Conservation (phyloP, 2,329 filamentous ascomycete species). For the Apiospora kogelbergensis region DNA sequence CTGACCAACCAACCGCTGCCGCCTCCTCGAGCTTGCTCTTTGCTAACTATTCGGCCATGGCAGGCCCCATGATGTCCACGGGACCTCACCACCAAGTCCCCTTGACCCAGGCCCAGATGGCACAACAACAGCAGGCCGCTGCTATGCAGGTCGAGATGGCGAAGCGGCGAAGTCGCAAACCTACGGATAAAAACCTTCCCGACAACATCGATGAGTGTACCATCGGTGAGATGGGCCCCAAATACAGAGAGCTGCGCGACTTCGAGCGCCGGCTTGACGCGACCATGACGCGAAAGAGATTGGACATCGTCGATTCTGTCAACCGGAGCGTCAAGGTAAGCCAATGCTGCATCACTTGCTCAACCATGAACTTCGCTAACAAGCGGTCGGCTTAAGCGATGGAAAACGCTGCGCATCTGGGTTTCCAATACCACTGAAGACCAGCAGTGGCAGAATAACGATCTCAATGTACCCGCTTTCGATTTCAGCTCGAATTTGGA, state of each 20-base stretch:
- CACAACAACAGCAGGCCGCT: slow-evolving; percentile 50
- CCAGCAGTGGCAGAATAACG: slow-evolving; percentile 83
- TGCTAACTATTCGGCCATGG: slow-evolving; percentile 11
- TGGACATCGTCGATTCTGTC: slow-evolving; percentile 84
- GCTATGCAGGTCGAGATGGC: slow-evolving; percentile 61
- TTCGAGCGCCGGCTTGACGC: slow-evolving; percentile 87
- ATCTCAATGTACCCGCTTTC: slow-evolving; percentile 70
- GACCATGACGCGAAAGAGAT: slow-evolving; percentile 87
- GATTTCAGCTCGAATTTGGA: slow-evolving; percentile 78
- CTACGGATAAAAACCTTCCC: slow-evolving; percentile 92
- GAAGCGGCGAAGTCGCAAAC: slow-evolving; percentile 81
- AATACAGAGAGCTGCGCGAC: slow-evolving; percentile 83
- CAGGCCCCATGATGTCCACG: slow-evolving; percentile 58
- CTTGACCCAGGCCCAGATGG: slow-evolving; percentile 54
- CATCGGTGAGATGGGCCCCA: slow-evolving; percentile 76
- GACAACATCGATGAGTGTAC: slow-evolving; percentile 83
- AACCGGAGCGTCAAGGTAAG: slow-evolving; percentile 70
- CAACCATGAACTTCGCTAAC: background rate
- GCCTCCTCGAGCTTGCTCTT: background rate
- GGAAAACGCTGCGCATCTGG: slow-evolving; percentile 87
- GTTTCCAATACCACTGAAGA: slow-evolving; percentile 93
- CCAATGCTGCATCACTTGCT: background rate
- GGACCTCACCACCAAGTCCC: slow-evolving; percentile 51
- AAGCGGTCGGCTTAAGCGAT: slow-evolving; percentile 50
- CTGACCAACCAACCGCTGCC: background rate